Evolutionary conservation across 352 stramenopile species (phyloP).

Genomic region (Ophiocytium majus): DNA sequence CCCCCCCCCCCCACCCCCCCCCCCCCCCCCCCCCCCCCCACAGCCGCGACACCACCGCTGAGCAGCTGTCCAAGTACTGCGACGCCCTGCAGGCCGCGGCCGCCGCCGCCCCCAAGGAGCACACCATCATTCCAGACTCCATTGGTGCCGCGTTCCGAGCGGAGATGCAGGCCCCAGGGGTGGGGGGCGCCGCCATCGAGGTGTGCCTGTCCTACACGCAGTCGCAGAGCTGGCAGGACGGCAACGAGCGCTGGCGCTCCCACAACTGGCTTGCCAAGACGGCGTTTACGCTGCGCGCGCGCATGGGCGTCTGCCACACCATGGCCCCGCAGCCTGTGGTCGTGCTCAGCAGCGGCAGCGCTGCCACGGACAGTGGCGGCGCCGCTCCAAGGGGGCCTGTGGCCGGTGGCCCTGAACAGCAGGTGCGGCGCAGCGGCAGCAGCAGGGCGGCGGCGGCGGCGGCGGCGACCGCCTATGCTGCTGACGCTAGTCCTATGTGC

Average conservation of each 20-base stretch:
- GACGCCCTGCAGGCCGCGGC: background rate
- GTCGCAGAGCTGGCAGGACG: background rate
- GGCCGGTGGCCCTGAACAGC: too few species aligned
- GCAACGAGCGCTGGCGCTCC: constrained; percentile 11
- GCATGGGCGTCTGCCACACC: background rate
- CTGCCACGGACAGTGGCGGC: too few species aligned
- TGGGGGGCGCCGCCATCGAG: background rate
- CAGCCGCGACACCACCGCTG: background rate
- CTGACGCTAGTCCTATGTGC: too few species aligned
- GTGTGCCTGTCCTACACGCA: background rate
- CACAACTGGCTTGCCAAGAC: background rate
- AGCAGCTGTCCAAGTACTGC: background rate
- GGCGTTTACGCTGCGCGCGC: background rate
- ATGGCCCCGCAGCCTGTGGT: background rate
- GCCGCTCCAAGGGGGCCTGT: too few species aligned
- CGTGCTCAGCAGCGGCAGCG: background rate
- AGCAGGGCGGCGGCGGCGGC: too few species aligned
- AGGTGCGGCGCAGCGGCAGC: too few species aligned
- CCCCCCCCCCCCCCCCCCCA: too few species aligned
- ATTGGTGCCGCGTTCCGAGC: constrained; percentile 10
- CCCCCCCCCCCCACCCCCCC: too few species aligned
- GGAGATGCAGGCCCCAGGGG: too few species aligned
- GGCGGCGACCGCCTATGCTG: too few species aligned
- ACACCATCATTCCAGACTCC: background rate
- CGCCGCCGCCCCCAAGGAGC: background rate